Base-by-base conservation (phyloP, 495 filamentous ascomycete genomes). In the Talaromyces adpressus region DNA sequence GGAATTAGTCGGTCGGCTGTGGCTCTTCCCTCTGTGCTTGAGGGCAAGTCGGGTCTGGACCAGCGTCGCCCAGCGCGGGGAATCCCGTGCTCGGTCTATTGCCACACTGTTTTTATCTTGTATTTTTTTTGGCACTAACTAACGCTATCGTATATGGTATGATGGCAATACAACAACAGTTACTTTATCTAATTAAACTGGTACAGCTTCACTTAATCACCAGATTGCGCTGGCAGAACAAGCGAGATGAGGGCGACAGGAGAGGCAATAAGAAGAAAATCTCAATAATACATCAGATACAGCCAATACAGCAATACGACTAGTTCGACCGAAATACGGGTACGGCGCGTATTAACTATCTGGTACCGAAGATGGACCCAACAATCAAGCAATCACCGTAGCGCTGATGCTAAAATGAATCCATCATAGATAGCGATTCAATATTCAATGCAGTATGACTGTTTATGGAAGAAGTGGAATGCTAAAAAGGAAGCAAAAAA, bases 11-110 rank as follows among this genome's bases (percentile, higher is more conserved):
- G 56, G 56, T 58, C 56, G 56, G 56, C 56, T 58, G 52, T 56
- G 52, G 52, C 52, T 56, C 52, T 16, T 27, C 16, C 16, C 20
- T 29, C 22, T 27, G 18, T 51, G 47, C 23, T 16, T 25, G 16
- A 25, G 20, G 20, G 6, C 20, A 23, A 9, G 41, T 29, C 23
- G 34, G 60, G 60, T 62, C 60, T 62, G 60, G 60, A 52, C 45
- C 60, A 29, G 41, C n/a, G 47, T 29, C 39, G 60, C 60, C 52
- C 60, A 62, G 60, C 60, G 60, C 60, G 39, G 45, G 63, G 59
- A 53, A 60, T 52, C 61, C 60, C 27, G 59, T 20, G 30, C 39
- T 61, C 36, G 18, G 36, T 9, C 52, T 18, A 41, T 54, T 32
- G 45, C 45, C 45, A 49, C 45, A 49, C 45, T 18, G 45, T 49